Evolutionary conservation across 352 stramenopile genomes (phyloP).

Genomic region (Phytophthora brassicae): DNA sequence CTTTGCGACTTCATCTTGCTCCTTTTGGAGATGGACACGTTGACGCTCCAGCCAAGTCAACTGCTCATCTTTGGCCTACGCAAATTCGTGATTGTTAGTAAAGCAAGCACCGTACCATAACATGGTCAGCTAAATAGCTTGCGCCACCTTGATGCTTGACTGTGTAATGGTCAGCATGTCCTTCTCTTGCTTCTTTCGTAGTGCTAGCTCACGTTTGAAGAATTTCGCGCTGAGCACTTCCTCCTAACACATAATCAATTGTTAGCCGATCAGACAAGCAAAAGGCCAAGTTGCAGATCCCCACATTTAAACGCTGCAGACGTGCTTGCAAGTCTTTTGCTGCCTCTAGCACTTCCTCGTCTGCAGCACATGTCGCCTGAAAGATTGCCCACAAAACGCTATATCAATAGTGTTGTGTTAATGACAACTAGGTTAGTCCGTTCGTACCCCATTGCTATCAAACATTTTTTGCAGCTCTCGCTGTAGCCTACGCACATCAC

Average conservation of each 20-base stretch:
- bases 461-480: constrained; percentile 27
- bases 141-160: constrained; percentile 38
- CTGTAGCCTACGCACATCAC: constrained; percentile 20
- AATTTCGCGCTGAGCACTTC: constrained; percentile 26
- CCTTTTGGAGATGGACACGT: constrained; percentile 32
- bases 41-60: constrained; percentile 45
- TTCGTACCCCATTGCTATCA: constrained; percentile 30
- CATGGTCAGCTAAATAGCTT: no score
- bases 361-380: constrained; percentile 35
- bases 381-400: neutral
- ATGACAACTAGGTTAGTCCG: neutral
- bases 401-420: neutral
- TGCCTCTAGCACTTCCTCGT: constrained; percentile 29
- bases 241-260: constrained; percentile 14
- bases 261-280: neutral
- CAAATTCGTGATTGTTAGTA: neutral
- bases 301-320: constrained; percentile 36
- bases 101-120: no score
- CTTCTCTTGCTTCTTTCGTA: constrained; percentile 38
- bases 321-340: constrained; percentile 22
- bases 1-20: constrained; percentile 27
- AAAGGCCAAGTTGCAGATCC: neutral
- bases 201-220: constrained; percentile 32
- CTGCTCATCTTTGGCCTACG: constrained; percentile 41
- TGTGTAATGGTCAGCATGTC: constrained; percentile 34